These are phyloP conservation scores for Coelastrella sp. DNA, from an alignment of 139 green algal genomes.

Conservation along the genomic window DNA sequence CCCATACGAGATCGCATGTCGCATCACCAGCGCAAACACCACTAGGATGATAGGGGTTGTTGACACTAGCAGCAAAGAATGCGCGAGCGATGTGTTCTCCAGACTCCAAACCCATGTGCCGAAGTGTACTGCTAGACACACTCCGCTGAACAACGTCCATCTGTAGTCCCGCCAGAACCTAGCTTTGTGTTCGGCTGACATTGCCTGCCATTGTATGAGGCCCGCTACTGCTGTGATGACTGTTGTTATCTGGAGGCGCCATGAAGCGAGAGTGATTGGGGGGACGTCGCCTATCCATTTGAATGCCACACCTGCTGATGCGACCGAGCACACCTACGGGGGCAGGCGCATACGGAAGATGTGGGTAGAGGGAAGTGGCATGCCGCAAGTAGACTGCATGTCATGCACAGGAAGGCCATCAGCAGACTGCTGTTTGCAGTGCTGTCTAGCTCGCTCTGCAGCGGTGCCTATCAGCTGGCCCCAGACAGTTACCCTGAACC, in stretches of 20 bases:
- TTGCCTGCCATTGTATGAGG: conserved; percentile 60
- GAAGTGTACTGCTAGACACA: conserved; percentile 84
- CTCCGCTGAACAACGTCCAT: conserved; percentile 61
- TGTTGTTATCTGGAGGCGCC: conserved; percentile 78
- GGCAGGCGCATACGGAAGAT: not conserved
- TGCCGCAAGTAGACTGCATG: no score
- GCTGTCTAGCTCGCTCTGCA: no score
- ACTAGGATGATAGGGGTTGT: conserved; percentile 83
- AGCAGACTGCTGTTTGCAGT: no score
- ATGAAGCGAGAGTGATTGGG: conserved; percentile 76
- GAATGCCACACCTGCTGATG: conserved; percentile 76
- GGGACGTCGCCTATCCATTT: conserved; percentile 71
- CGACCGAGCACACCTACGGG: conserved; percentile 68
- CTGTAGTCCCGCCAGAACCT: conserved; percentile 16
- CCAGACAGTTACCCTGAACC: no score
- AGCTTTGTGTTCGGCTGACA: conserved; percentile 23
- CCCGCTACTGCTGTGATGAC: conserved; percentile 62
- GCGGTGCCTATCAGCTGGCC: no score
- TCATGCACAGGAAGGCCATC: no score
- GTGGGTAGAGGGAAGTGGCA: no score
- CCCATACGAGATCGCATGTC: conserved; percentile 71
- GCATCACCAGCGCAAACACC: conserved; percentile 49
- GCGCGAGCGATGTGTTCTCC: conserved; percentile 79
- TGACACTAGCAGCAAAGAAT: conserved; percentile 86
- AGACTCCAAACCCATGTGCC: conserved; percentile 76